Conservation (phyloP, 2,329 filamentous ascomycete species). For the Ceratocystis diversiconidia region DNA sequence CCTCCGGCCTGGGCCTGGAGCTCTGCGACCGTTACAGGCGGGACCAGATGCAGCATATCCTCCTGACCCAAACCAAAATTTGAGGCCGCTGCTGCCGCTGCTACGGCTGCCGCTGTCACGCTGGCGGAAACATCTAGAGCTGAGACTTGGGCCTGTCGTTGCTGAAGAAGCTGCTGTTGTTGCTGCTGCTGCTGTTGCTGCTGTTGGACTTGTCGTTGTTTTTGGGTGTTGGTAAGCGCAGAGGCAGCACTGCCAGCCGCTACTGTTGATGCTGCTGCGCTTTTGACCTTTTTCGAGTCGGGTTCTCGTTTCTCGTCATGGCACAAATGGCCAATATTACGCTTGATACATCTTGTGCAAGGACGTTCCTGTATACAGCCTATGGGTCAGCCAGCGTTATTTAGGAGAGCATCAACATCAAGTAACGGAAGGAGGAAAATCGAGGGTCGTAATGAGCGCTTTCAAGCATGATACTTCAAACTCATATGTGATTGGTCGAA, state of each 20-base stretch:
- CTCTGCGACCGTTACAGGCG: slow-evolving; percentile 54
- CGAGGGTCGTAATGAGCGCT: slow-evolving; percentile 2
- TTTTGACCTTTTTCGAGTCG: slow-evolving; percentile 65
- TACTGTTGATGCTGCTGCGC: slow-evolving; percentile 34
- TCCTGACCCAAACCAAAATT: slow-evolving; percentile 33
- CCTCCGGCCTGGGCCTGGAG: slow-evolving; percentile 38
- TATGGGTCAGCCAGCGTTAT: too few relatives aligned
- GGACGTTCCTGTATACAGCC: slow-evolving; percentile 59
- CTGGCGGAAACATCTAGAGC: slow-evolving; percentile 16
- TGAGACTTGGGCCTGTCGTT: slow-evolving; percentile 15
- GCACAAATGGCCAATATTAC: slow-evolving; percentile 95
- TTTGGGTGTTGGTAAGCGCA: slow-evolving; percentile 17
- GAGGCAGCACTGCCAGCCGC: not conserved
- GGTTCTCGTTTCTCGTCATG: slow-evolving; percentile 91
- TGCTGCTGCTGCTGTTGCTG: slow-evolving; percentile 23
- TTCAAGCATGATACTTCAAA: not conserved
- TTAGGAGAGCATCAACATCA: too few relatives aligned
- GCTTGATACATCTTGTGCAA: slow-evolving; percentile 94
- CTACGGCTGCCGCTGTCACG: slow-evolving; percentile 16
- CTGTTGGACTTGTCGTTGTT: slow-evolving; percentile 24
- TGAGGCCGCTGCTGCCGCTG: slow-evolving; percentile 7
- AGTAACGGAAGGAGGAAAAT: slow-evolving; percentile 21
- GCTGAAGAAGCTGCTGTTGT: slow-evolving; percentile 24
- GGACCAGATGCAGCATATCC: slow-evolving; percentile 52
- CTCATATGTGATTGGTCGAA: not conserved